phyloP scores from a whole-genome alignment of 179 eudicot genomes.

The Silene noctiflora region DNA sequence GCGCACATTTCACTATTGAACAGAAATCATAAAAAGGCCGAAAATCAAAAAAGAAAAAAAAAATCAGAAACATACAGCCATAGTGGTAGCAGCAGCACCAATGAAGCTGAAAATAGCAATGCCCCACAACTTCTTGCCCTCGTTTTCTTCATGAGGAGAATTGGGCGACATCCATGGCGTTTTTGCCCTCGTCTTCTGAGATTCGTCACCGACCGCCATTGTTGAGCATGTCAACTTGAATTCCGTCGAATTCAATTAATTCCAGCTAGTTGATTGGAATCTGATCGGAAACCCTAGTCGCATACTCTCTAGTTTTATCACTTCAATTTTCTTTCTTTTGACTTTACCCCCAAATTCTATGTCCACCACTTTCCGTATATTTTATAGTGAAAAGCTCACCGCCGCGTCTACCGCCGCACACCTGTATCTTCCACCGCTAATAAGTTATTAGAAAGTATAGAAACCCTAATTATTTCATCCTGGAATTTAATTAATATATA shows the following conservation, averaged over 20 bases:
- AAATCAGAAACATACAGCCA: slow-evolving; percentile 46
- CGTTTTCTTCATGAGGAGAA: slow-evolving; percentile 34
- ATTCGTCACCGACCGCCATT: slow-evolving; percentile 25
- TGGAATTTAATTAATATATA: too few species aligned
- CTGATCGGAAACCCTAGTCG: slow-evolving; percentile 33
- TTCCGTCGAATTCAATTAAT: neutral
- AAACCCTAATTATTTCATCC: too few species aligned
- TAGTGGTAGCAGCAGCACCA: slow-evolving; percentile 69
- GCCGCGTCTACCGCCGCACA: too few species aligned
- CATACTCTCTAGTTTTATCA: slow-evolving; percentile 5
- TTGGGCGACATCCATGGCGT: slow-evolving; percentile 13
- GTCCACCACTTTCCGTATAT: too few species aligned
- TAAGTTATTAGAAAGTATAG: too few species aligned
- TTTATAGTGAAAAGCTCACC: too few species aligned
- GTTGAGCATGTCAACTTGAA: slow-evolving; percentile 23
- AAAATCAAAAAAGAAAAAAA: neutral
- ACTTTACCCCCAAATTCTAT: too few species aligned
- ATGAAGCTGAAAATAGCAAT: slow-evolving; percentile 59
- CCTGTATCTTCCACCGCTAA: too few species aligned
- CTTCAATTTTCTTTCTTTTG: too few species aligned
- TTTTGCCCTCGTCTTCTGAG: slow-evolving; percentile 4
- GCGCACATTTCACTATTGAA: neutral
- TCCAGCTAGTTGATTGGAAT: slow-evolving; percentile 7
- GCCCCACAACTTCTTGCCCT: slow-evolving; percentile 54
- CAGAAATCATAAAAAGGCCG: neutral